Evolutionary conservation across 2,329 filamentous ascomycete genomes (phyloP).

Genomic region (Tolypocladium sp.): DNA sequence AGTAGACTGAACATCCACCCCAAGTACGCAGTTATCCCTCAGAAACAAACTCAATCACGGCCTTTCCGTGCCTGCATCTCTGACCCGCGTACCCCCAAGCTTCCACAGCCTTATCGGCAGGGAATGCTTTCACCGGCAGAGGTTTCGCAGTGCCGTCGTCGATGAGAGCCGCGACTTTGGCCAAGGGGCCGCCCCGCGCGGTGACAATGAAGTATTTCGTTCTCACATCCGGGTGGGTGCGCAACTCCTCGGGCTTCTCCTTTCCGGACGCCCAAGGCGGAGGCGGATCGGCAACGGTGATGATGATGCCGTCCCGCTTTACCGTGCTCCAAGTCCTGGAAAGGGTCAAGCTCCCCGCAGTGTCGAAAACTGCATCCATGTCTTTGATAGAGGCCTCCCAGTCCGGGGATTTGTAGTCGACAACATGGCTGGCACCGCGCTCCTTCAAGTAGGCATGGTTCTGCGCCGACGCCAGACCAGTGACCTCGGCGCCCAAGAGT

Average conservation of each 20-base stretch:
- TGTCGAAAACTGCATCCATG: constrained; percentile 22
- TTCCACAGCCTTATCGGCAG: constrained; percentile 10
- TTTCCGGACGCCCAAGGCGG: constrained; percentile 20
- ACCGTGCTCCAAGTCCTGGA: constrained; percentile 18
- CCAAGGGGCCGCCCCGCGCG: constrained; percentile 10
- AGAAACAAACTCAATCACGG: constrained; percentile 14
- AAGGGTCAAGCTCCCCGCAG: constrained; percentile 17
- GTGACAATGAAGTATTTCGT: constrained; percentile 20
- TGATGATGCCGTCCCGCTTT: constrained; percentile 17
- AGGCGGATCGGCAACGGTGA: constrained; percentile 25
- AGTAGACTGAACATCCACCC: not conserved
- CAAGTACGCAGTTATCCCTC: too few species aligned
- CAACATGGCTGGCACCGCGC: constrained; percentile 12
- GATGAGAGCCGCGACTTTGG: constrained; percentile 9
- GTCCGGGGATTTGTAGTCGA: constrained; percentile 13
- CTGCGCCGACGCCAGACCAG: constrained; percentile 16
- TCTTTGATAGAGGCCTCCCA: constrained; percentile 14
- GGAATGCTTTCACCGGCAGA: constrained; percentile 12
- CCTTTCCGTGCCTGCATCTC: constrained; percentile 14
- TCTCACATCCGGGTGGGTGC: constrained; percentile 9
- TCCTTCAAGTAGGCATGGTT: constrained; percentile 7
- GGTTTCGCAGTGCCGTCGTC: constrained; percentile 12
- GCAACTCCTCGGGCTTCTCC: constrained; percentile 9
- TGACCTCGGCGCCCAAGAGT: constrained; percentile 12
- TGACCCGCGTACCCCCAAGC: constrained; percentile 15